Percentiles rank a stretch among this genome's conserved stretches.
Conservation (phyloP, 139 green algal species). For the Chlamydomonas incerta region DNA sequence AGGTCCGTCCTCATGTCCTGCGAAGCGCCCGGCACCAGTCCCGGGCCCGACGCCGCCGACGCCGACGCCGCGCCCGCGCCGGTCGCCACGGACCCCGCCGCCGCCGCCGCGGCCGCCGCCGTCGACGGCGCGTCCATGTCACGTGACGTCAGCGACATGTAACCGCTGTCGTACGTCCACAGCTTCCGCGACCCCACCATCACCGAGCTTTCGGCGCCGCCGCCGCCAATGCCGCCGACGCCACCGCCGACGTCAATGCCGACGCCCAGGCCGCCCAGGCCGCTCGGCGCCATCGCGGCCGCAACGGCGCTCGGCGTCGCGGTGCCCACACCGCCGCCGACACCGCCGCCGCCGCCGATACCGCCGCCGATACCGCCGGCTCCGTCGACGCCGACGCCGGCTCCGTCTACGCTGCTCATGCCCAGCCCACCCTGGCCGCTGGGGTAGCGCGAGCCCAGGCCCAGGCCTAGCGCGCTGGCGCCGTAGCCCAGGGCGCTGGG, state of each 20-base stretch:
- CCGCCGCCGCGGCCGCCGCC: not conserved
- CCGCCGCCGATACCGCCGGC: no score
- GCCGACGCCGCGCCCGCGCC: not conserved
- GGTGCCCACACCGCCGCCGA: no score
- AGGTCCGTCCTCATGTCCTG: no score
- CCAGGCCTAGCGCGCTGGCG: no score
- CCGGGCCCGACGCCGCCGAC: no score
- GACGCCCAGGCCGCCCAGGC: not conserved
- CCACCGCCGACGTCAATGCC: not conserved
- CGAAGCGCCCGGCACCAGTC: no score
- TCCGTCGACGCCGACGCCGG: no score
- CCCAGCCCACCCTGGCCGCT: not conserved
- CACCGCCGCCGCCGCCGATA: no score
- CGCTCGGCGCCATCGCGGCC: not conserved
- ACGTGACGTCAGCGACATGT: not conserved
- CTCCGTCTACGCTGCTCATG: no score
- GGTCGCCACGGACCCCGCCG: not conserved
- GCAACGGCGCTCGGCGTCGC: not conserved
- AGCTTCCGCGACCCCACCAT: not conserved
- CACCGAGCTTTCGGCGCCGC: no score
- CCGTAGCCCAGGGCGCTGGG: no score
- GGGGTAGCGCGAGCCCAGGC: no score
- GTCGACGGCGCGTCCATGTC: not conserved
- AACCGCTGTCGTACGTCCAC: conserved; percentile 23
- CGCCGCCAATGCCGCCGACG: not conserved